A percentile compares a stretch with the other conserved stretches of the same genome.
These are phyloP conservation scores for Xerocomus spinulosus DNA, from an alignment of 768 basidiomycete species.

Conservation along the genomic window DNA sequence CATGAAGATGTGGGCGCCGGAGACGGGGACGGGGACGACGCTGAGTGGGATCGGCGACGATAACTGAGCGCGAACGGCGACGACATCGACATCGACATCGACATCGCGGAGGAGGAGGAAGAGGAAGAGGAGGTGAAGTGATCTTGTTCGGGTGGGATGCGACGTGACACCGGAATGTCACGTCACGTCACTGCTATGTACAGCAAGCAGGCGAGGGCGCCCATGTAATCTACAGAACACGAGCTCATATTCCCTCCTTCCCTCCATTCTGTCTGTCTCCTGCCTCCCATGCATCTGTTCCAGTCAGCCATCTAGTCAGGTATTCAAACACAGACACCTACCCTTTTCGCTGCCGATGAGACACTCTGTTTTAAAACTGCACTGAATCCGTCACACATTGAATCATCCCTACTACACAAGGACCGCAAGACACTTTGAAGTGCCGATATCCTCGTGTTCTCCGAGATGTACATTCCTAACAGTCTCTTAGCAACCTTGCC, in stretches of 20 bases:
- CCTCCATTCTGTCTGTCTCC: not conserved
- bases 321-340: slow-evolving; percentile 24
- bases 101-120: not conserved
- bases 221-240: slow-evolving; percentile 18
- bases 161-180: slow-evolving; percentile 16
- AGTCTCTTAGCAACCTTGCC: not conserved
- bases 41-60: slow-evolving; percentile 54
- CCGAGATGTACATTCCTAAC: slow-evolving; percentile 8
- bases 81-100: slow-evolving; percentile 8
- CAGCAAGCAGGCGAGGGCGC: slow-evolving; percentile 19
- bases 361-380: slow-evolving; percentile 32
- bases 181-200: slow-evolving; percentile 22
- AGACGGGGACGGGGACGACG: slow-evolving; percentile 34
- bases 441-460: slow-evolving; percentile 45
- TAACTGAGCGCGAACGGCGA: slow-evolving; percentile 33
- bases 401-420: slow-evolving; percentile 18
- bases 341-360: slow-evolving; percentile 15
- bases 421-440: slow-evolving; percentile 38
- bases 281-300: slow-evolving; percentile 1
- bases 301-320: not conserved
- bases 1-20: slow-evolving; percentile 35
- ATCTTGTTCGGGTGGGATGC: slow-evolving; percentile 15
- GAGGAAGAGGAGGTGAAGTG: not conserved
- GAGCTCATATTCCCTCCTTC: slow-evolving; percentile 11
- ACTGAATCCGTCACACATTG: slow-evolving; percentile 21